Base-by-base conservation (phyloP, 2,329 filamentous ascomycete genomes). In the Eutypella sp. region DNA sequence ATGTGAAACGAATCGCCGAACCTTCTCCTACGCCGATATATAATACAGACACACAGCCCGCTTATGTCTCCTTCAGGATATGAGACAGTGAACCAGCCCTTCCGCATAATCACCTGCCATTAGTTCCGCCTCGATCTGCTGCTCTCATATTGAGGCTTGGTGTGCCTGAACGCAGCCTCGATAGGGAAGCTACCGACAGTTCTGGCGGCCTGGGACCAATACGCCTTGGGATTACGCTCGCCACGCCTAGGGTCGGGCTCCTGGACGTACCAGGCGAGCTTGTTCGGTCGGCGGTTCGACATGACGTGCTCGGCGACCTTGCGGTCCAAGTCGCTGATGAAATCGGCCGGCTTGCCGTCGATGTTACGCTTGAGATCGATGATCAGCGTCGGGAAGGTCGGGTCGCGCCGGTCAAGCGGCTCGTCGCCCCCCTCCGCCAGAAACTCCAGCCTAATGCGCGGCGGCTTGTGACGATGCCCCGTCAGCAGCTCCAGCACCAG, bases 231-330 rank as follows among this genome's bases (percentile, higher is more conserved):
- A 7, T n/a, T 10, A 5, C 13, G 19, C 10, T 39, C 19, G 20
- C 36, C 36, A 8, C 11, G 10, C 4, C 36, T 22, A 11, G 36
- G 36, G 2, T n/a, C 36, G 19, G 36, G 36, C 2, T 39, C 19
- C 11, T 39, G 36, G 36, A 39, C 18, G 13, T 22, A 22, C 13
- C 22, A 39, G 5, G 36, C 36, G 19, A 39, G 19, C 1, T 15
- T 9, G 20, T 23, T 19, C 3, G 36, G 36, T 13, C 36, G 22
- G 19, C 36, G 36, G 6, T 13, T 19, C 11, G 19, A 11, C 36
- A 39, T 39, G 11, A 39, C 36, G 20, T 39, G 36, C 36, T 39
- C 36, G 36, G 36, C 36, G 19, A 39, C 36, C 36, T 39, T 39
- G 7, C 2, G 11, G 9, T 39, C 36, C 2, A 23, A 22, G 19